Conservation (phyloP, 164 flowering plant species). For the Pachysandra terminalis region DNA sequence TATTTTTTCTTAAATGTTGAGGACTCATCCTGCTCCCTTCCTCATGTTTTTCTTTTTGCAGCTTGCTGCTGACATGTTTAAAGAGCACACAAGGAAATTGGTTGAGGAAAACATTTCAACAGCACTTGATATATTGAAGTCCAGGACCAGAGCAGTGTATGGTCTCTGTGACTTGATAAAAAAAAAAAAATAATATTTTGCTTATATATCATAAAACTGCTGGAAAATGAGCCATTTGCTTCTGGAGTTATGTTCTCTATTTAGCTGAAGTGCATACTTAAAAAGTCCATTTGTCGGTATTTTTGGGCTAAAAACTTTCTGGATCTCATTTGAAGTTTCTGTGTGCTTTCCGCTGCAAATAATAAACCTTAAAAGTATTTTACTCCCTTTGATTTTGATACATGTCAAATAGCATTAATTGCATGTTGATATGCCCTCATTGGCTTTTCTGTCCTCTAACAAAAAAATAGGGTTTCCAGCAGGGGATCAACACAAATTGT, state of each 20-base stretch:
- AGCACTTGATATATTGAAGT: slow-evolving; percentile 60
- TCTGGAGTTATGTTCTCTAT: background rate
- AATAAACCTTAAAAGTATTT: background rate
- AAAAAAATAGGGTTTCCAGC: slow-evolving; percentile 23
- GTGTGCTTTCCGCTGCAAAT: background rate
- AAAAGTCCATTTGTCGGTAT: background rate
- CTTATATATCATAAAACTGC: background rate
- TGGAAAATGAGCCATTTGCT: background rate
- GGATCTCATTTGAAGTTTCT: too few relatives aligned
- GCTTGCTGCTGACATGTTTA: slow-evolving; percentile 88
- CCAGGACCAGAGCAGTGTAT: slow-evolving; percentile 68
- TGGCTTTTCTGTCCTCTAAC: too few relatives aligned
- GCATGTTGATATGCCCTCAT: background rate
- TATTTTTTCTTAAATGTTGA: too few relatives aligned
- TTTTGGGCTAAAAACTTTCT: too few relatives aligned
- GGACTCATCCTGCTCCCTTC: too few relatives aligned
- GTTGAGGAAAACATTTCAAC: slow-evolving; percentile 70
- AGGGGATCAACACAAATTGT: slow-evolving; percentile 48
- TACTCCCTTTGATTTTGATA: background rate
- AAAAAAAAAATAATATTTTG: background rate
- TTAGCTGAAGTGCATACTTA: background rate
- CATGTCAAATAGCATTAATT: background rate
- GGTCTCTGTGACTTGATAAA: slow-evolving; percentile 15
- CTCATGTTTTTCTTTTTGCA: slow-evolving; percentile 25
- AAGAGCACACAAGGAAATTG: slow-evolving; percentile 68